phyloP scores from a whole-genome alignment of 129 eudicot genomes.

The Centella asiatica region DNA sequence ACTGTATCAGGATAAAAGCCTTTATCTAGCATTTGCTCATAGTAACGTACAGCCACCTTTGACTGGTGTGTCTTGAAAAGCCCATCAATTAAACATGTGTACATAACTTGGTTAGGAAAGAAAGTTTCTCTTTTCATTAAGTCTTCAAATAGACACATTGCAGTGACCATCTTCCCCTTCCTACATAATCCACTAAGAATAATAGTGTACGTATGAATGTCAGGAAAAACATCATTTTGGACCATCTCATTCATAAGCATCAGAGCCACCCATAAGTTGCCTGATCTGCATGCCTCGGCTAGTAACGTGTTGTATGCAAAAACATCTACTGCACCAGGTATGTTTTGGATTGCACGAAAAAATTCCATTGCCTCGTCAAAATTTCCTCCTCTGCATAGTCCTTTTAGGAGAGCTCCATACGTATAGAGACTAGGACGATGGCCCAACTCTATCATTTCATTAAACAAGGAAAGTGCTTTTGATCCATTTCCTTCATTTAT shows the following conservation, averaged over 20 bases:
- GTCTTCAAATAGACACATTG: constrained; percentile 47
- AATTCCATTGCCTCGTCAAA: constrained; percentile 40
- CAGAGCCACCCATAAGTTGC: constrained; percentile 43
- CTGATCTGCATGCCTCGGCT: constrained; percentile 41
- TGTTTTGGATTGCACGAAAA: constrained; percentile 33
- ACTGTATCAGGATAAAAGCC: constrained; percentile 47
- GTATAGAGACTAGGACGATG: constrained; percentile 50
- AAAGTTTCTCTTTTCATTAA: constrained; percentile 33
- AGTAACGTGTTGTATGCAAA: constrained; percentile 54
- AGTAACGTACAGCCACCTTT: constrained; percentile 49
- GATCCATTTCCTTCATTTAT: constrained; percentile 43
- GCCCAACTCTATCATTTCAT: constrained; percentile 56
- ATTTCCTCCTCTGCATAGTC: constrained; percentile 61
- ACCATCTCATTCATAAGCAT: constrained; percentile 61
- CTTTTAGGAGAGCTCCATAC: constrained; percentile 64
- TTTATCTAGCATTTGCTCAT: constrained; percentile 42
- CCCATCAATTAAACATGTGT: constrained; percentile 62
- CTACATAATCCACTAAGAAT: constrained; percentile 68
- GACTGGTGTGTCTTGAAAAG: constrained; percentile 51
- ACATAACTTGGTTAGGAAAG: constrained; percentile 37
- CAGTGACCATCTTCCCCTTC: constrained; percentile 53
- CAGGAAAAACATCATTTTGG: constrained; percentile 47
- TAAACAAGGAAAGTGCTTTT: constrained; percentile 47
- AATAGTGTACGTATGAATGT: constrained; percentile 47
- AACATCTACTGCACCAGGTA: constrained; percentile 51